Conservation (phyloP, 768 basidiomycete species). For the Boletus rufocinnamomeus region DNA sequence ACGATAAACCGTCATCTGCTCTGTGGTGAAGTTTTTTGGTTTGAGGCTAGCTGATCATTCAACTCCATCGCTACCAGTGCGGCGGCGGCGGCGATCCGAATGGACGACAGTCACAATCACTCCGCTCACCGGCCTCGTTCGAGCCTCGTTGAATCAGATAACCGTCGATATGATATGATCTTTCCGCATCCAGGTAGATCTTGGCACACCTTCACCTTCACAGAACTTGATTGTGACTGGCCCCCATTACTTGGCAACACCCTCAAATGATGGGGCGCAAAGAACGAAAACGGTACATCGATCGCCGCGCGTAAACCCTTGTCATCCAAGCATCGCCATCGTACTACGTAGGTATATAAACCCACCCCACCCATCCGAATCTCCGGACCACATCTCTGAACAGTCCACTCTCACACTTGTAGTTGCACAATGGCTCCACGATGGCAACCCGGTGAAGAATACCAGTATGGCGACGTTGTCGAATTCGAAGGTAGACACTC, state of each 20-base stretch:
- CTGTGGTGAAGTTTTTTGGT: not conserved
- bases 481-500: slow-evolving; percentile 50
- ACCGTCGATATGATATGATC: slow-evolving; percentile 10
- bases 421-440: slow-evolving; percentile 39
- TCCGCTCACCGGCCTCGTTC: not conserved
- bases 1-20: not conserved
- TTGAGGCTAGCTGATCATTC: not conserved
- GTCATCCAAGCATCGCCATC: slow-evolving; percentile 9
- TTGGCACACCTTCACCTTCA: slow-evolving; percentile 1
- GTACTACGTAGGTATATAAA: slow-evolving; percentile 22
- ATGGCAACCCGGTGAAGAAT: slow-evolving; percentile 68
- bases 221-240: not conserved
- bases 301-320: slow-evolving; percentile 5
- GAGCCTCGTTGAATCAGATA: slow-evolving; percentile 33
- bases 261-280: slow-evolving; percentile 3
- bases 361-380: not conserved
- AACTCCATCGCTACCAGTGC: not conserved
- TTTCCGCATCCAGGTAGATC: slow-evolving; percentile 15
- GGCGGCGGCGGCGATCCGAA: not conserved
- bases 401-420: slow-evolving; percentile 4
- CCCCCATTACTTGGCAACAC: not conserved
- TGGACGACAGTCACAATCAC: not conserved
- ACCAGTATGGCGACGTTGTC: slow-evolving; percentile 56
- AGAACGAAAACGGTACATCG: slow-evolving; percentile 8
- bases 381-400: slow-evolving; percentile 8